phyloP scores from a whole-genome alignment of 208 protist genomes.

The Leishmania aethiopica region DNA sequence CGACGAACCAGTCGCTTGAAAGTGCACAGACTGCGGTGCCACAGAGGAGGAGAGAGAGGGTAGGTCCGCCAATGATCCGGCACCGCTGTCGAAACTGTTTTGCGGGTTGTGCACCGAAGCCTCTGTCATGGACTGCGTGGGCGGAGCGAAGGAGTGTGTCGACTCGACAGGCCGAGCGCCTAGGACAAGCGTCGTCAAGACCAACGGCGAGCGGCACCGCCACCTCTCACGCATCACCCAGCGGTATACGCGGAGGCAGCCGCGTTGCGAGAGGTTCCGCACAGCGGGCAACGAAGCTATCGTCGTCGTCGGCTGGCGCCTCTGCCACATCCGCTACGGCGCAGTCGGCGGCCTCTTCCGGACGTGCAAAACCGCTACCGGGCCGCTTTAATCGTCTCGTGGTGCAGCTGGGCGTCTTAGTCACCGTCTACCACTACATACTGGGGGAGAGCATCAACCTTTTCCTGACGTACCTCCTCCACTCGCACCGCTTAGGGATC shows the following conservation, averaged over 20 bases:
- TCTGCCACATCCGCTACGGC: neutral
- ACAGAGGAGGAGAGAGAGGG: neutral
- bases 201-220: neutral
- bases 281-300: neutral
- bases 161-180: constrained; percentile 26
- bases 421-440: constrained; percentile 67
- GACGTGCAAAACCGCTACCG: constrained; percentile 33
- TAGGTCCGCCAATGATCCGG: neutral
- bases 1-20: neutral
- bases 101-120: neutral
- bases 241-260: neutral
- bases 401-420: constrained; percentile 47
- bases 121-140: neutral
- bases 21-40: neutral
- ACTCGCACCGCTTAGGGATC: constrained; percentile 54
- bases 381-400: constrained; percentile 79
- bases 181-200: neutral
- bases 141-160: neutral
- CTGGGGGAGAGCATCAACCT: constrained; percentile 70
- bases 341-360: neutral
- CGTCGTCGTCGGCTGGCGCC: neutral
- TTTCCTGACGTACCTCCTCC: constrained; percentile 52
- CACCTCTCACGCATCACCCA: neutral
- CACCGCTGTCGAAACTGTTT: neutral
- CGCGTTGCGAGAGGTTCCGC: neutral